Conservation (phyloP, 2,329 filamentous ascomycete genomes). For the Apiospora phragmitis region DNA sequence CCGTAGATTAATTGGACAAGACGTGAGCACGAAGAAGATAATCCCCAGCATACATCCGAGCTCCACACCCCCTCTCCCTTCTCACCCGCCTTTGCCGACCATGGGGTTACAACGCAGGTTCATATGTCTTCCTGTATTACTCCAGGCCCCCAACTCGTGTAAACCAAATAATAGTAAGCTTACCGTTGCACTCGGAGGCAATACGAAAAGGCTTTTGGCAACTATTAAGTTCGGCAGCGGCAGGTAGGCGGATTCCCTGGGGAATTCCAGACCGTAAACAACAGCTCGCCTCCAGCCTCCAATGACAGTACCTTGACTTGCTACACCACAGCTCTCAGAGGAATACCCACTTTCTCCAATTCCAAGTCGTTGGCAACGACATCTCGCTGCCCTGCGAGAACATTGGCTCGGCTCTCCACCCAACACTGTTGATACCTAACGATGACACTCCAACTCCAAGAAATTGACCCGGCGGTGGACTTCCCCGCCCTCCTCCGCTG, state of each 20-base stretch:
- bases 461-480: neutral
- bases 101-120: neutral
- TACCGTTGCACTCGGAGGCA: neutral
- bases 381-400: neutral
- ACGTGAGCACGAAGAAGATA: too few relatives aligned
- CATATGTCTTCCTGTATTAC: neutral
- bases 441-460: neutral
- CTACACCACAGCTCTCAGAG: neutral
- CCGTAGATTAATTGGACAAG: too few relatives aligned
- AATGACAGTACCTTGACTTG: neutral
- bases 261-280: too few relatives aligned
- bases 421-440: neutral
- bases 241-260: too few relatives aligned
- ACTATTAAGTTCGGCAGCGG: too few relatives aligned
- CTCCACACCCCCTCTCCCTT: too few relatives aligned
- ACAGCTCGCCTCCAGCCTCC: neutral
- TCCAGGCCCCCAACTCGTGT: neutral
- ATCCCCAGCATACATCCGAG: too few relatives aligned
- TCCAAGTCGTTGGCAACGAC: neutral
- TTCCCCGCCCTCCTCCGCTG: neutral
- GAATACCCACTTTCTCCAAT: neutral
- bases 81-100: too few relatives aligned
- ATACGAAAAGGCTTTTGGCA: neutral
- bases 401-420: neutral
- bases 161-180: neutral